A percentile compares a stretch with the other conserved stretches of the same genome.
These are phyloP conservation scores for Diospyros lotus DNA, from an alignment of 148 eudicot genomes.

Conservation along the genomic window DNA sequence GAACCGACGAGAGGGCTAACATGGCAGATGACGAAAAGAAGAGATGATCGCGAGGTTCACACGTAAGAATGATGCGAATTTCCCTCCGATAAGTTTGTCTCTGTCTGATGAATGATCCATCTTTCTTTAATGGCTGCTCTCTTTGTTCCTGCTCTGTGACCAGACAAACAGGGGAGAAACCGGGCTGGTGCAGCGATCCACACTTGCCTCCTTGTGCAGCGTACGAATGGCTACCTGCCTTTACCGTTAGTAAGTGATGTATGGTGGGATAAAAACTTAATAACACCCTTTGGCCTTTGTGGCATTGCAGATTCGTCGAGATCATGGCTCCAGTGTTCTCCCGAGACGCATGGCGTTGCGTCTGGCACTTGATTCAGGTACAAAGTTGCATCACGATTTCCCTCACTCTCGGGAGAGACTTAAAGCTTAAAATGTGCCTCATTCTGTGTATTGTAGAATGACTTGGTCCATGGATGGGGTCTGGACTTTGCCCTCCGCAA, in stretches of 20 bases:
- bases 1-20: constrained; percentile 41
- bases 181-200: constrained; percentile 66
- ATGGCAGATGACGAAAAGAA: constrained; percentile 74
- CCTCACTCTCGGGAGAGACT: background rate
- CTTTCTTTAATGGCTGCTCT: background rate
- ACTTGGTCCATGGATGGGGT: constrained; percentile 99
- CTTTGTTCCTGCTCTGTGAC: constrained; percentile 12
- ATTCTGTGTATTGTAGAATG: constrained; percentile 54
- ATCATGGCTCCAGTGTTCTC: constrained; percentile 99
- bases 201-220: constrained; percentile 84
- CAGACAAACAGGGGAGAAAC: constrained; percentile 58
- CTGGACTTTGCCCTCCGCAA: constrained; percentile 75
- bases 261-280: too few species aligned
- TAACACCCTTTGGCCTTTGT: too few species aligned
- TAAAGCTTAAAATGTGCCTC: background rate
- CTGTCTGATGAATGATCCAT: background rate
- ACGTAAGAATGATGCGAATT: constrained; percentile 42
- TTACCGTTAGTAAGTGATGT: background rate
- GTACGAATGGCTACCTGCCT: constrained; percentile 27
- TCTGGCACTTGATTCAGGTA: constrained; percentile 94
- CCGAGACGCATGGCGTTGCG: constrained; percentile 87
- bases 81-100: background rate
- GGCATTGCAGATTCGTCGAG: constrained; percentile 65
- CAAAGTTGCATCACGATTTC: background rate
- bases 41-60: constrained; percentile 67